A percentile compares a stretch with the other conserved stretches of the same genome.
Conservation (phyloP, 208 protist species). For the Crithidia sp. region DNA sequence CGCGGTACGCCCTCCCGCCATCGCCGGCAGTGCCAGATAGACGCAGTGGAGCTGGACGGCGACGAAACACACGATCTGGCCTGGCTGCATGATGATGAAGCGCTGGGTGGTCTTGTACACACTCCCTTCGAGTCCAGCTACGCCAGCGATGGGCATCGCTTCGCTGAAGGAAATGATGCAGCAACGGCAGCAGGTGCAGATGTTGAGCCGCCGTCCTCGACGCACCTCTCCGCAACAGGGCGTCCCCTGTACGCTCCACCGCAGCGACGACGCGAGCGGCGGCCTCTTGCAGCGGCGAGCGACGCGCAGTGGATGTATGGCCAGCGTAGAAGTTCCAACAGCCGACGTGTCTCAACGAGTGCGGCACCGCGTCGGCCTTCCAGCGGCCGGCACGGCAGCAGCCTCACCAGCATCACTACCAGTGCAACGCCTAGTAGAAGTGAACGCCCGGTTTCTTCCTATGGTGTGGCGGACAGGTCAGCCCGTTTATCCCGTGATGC, state of each 20-base stretch:
- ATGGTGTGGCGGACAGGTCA: no score
- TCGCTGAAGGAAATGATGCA: neutral
- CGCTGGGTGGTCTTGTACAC: slow-evolving; percentile 10
- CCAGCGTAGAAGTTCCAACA: neutral
- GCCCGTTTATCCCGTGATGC: no score
- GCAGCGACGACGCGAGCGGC: neutral
- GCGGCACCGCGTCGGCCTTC: neutral
- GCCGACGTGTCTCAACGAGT: neutral
- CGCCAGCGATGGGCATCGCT: neutral
- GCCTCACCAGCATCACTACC: no score
- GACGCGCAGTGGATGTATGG: neutral
- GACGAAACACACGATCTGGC: slow-evolving; percentile 5
- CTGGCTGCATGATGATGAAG: slow-evolving; percentile 12
- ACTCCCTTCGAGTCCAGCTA: slow-evolving; percentile 16
- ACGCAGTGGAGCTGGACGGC: slow-evolving; percentile 19
- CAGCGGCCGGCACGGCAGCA: no score
- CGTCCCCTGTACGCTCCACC: neutral
- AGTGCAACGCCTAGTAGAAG: no score
- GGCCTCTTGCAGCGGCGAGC: neutral
- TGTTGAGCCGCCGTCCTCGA: neutral
- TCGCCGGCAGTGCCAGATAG: slow-evolving; percentile 9
- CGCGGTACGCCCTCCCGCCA: slow-evolving; percentile 17
- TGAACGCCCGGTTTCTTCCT: no score
- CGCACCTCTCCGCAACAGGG: no score
- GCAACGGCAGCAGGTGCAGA: neutral